phyloP scores from a whole-genome alignment of 2,329 filamentous ascomycete genomes.

The Aureobasidium sp. region DNA sequence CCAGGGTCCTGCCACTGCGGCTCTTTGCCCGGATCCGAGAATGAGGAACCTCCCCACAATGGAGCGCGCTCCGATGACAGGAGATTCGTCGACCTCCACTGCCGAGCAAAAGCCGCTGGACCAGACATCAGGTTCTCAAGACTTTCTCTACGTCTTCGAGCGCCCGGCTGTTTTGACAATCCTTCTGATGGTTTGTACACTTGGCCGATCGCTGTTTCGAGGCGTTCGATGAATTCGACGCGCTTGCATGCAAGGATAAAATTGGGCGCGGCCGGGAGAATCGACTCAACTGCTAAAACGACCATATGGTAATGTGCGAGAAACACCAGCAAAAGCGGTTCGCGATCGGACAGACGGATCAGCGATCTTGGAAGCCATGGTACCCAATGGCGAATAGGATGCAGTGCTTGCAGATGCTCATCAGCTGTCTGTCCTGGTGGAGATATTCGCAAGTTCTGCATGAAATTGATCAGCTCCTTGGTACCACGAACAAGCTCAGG shows the following conservation, averaged over 20 bases:
- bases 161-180: neutral
- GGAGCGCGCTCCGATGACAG: neutral
- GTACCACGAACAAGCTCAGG: slow-evolving; percentile 5
- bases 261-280: neutral
- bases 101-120: neutral
- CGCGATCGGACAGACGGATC: neutral
- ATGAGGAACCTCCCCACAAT: neutral
- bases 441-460: slow-evolving; percentile 6
- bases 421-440: neutral
- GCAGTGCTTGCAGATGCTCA: slow-evolving; percentile 3
- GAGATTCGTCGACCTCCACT: neutral
- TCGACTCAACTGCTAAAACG: slow-evolving; percentile 2
- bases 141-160: neutral
- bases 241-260: neutral
- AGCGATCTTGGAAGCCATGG: slow-evolving; percentile 6
- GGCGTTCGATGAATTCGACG: slow-evolving; percentile 3
- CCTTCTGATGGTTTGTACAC: neutral
- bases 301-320: slow-evolving; percentile 11
- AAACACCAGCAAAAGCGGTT: neutral
- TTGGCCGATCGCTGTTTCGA: neutral
- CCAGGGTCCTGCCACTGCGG: neutral
- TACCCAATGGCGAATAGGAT: slow-evolving; percentile 8
- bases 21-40: neutral
- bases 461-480: slow-evolving; percentile 8
- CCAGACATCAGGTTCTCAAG: neutral